These are phyloP conservation scores for Botryotinia globosa DNA, from an alignment of 2,329 filamentous ascomycete genomes.

Conservation along the genomic window DNA sequence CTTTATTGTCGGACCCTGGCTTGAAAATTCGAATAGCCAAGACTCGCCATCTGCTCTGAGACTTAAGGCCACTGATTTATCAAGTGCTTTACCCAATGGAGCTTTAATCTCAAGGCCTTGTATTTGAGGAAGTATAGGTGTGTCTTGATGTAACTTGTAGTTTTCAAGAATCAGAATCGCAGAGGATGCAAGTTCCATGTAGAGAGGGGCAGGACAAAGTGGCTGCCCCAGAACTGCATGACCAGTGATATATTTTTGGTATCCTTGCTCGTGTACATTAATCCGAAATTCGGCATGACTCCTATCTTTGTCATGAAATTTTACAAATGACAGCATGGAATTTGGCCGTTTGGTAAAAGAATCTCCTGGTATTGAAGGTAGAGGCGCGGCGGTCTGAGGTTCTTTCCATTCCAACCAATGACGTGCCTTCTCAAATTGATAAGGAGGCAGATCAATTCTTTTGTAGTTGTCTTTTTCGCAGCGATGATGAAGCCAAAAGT, in stretches of 20 bases:
- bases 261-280: background rate
- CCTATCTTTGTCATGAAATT: background rate
- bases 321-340: background rate
- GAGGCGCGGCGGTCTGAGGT: background rate
- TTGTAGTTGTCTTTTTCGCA: conserved; percentile 24
- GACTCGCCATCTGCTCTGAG: background rate
- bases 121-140: background rate
- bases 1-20: background rate
- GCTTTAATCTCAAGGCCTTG: background rate
- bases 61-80: background rate
- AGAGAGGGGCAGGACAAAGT: background rate
- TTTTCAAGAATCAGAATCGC: background rate
- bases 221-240: background rate
- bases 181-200: background rate
- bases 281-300: background rate
- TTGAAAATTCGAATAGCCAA: background rate
- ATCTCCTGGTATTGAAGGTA: background rate
- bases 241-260: background rate
- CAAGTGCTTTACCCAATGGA: background rate
- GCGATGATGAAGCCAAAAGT: background rate
- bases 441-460: conserved; percentile 17
- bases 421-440: background rate
- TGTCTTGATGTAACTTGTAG: background rate
- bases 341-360: background rate
- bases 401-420: conserved; percentile 9